Evolutionary conservation across 140 eudicot genomes (phyloP).

Genomic region (Anethum foeniculum): DNA sequence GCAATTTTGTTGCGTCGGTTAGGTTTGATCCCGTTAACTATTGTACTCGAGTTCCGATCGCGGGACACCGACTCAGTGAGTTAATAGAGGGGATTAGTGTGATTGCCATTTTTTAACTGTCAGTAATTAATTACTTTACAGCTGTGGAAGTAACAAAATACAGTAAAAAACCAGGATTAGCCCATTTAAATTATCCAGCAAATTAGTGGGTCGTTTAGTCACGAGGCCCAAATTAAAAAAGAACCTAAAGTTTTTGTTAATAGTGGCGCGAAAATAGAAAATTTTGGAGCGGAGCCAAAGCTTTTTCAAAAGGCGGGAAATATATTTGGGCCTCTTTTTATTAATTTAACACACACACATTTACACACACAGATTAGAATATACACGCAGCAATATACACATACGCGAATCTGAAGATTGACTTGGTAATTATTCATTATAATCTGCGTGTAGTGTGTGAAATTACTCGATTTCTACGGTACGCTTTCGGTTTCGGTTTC

Average conservation of each 20-base stretch:
- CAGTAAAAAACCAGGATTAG: background rate
- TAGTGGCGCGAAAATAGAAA: background rate
- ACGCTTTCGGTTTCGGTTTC: background rate
- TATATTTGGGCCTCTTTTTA: slow-evolving; percentile 1
- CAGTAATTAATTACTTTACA: no score
- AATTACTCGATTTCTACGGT: background rate
- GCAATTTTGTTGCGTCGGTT: no score
- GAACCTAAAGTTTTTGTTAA: no score
- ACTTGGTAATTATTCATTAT: background rate
- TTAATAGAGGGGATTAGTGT: no score
- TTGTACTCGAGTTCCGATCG: no score
- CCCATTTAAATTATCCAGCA: background rate
- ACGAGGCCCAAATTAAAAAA: background rate
- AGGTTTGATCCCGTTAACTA: no score
- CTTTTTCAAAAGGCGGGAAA: slow-evolving; percentile 8
- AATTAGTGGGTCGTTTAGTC: background rate
- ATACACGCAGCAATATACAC: no score
- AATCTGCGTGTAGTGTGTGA: background rate
- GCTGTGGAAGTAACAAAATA: no score
- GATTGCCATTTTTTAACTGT: no score
- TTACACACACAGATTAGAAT: background rate
- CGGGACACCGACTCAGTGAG: no score
- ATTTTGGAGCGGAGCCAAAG: background rate
- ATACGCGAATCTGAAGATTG: background rate
- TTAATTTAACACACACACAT: background rate